Evolutionary conservation across 2,329 filamentous ascomycete species (phyloP).

Genomic region (Penicillium sp.): DNA sequence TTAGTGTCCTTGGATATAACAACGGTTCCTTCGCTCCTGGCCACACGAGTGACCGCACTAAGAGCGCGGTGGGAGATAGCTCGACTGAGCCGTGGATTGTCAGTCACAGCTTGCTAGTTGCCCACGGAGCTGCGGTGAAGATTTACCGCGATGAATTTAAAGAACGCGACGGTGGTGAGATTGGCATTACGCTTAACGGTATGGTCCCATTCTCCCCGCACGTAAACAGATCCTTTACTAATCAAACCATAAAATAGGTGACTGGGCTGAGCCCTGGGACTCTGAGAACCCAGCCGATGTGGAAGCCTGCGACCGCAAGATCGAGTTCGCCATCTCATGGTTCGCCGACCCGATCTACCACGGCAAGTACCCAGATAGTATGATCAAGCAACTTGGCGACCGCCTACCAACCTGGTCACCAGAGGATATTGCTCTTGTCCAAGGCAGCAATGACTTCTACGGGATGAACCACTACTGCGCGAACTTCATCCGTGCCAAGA

Average conservation of each 20-base stretch:
- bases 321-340: slow-evolving; percentile 86
- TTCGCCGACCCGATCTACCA: slow-evolving; percentile 86
- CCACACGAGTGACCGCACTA: slow-evolving; percentile 72
- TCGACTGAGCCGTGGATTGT: slow-evolving; percentile 78
- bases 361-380: slow-evolving; percentile 79
- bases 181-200: slow-evolving; percentile 86
- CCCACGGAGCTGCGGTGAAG: slow-evolving; percentile 78
- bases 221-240: not conserved
- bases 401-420: slow-evolving; percentile 72
- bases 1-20: slow-evolving; percentile 75
- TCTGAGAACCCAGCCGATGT: slow-evolving; percentile 71
- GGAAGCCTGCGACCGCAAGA: slow-evolving; percentile 74
- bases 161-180: slow-evolving; percentile 67
- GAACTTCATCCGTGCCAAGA: slow-evolving; percentile 77
- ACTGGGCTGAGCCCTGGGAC: slow-evolving; percentile 82
- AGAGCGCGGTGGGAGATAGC: slow-evolving; percentile 70
- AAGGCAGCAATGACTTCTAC: slow-evolving; percentile 90
- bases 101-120: slow-evolving; percentile 76
- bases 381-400: slow-evolving; percentile 76
- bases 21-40: slow-evolving; percentile 78
- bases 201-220: slow-evolving; percentile 23
- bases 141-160: slow-evolving; percentile 82
- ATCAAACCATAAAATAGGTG: slow-evolving; percentile 50
- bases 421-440: slow-evolving; percentile 71
- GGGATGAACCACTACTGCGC: slow-evolving; percentile 94